Percentiles rank a stretch among this genome's conserved stretches.
Evolutionary conservation across 2,329 filamentous ascomycete species (phyloP).

Genomic region (Xylaria sp.): DNA sequence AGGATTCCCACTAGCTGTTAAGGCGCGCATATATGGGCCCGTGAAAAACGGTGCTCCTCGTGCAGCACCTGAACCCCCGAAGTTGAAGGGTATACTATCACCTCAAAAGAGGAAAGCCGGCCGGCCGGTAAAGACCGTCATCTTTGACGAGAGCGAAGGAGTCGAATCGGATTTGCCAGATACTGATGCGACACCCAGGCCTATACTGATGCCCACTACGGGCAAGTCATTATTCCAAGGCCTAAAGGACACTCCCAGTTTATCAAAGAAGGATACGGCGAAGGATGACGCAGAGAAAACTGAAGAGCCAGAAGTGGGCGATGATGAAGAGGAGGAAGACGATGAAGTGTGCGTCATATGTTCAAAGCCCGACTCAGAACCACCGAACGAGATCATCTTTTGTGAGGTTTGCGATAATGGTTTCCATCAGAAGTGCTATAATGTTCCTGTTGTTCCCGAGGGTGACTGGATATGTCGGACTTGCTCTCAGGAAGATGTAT

Average conservation of each 20-base stretch:
- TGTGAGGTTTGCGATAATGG: constrained; percentile 72
- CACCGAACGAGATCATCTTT: constrained; percentile 70
- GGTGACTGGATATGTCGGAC: constrained; percentile 72
- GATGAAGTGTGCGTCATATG: constrained; percentile 67
- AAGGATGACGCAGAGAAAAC: constrained; percentile 43
- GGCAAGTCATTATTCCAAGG: constrained; percentile 35
- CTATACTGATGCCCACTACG: constrained; percentile 44
- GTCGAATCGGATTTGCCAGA: constrained; percentile 60
- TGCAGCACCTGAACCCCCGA: constrained; percentile 28
- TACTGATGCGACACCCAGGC: constrained; percentile 60
- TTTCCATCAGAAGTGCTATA: constrained; percentile 70
- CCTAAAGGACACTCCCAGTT: constrained; percentile 33
- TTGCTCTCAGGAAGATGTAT: constrained; percentile 62
- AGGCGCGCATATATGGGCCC: constrained; percentile 34
- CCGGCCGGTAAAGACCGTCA: constrained; percentile 64
- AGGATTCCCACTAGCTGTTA: constrained; percentile 29
- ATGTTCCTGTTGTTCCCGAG: constrained; percentile 65
- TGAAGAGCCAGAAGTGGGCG: constrained; percentile 56
- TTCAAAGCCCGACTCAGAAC: constrained; percentile 64
- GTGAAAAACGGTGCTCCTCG: constrained; percentile 16
- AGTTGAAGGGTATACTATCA: constrained; percentile 66
- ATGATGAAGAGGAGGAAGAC: constrained; percentile 35
- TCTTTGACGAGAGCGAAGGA: constrained; percentile 55
- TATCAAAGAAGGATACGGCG: constrained; percentile 14
- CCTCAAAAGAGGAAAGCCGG: constrained; percentile 58